Conservation (phyloP, 306 rosid genomes). For the Pterocarpus santalinus region DNA sequence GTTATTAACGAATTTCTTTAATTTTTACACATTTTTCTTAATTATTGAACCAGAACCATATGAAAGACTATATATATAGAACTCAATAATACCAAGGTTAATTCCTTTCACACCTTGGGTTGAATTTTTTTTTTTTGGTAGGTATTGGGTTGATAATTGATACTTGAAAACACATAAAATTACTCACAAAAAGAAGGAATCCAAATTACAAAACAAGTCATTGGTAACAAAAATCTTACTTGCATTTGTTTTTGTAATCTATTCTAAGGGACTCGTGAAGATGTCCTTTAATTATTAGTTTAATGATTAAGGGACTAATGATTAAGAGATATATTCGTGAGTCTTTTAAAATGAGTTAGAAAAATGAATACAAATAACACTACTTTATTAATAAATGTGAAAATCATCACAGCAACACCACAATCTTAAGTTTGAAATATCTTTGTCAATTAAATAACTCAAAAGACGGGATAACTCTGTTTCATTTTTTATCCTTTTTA, state of each 20-base stretch:
- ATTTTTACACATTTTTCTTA: neutral
- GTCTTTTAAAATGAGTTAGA: no score
- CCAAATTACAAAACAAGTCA: no score
- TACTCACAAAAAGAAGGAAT: no score
- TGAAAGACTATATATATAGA: neutral
- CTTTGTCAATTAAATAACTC: neutral
- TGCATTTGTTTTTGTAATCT: no score
- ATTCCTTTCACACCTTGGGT: constrained; percentile 1
- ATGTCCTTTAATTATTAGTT: no score
- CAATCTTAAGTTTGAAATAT: neutral
- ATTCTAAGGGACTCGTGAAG: no score
- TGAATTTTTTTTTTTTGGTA: no score
- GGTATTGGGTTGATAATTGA: neutral
- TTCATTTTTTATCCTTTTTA: constrained; percentile 1
- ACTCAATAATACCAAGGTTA: neutral
- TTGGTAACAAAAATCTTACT: no score
- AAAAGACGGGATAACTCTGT: neutral
- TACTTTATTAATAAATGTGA: neutral
- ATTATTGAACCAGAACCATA: neutral
- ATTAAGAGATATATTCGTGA: no score
- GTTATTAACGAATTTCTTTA: neutral
- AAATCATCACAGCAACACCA: neutral
- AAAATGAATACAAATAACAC: no score
- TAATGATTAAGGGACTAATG: no score
- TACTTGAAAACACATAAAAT: no score